Evolutionary conservation across 345 rosid species (phyloP).

Genomic region (Zanthoxylum bungeanum): DNA sequence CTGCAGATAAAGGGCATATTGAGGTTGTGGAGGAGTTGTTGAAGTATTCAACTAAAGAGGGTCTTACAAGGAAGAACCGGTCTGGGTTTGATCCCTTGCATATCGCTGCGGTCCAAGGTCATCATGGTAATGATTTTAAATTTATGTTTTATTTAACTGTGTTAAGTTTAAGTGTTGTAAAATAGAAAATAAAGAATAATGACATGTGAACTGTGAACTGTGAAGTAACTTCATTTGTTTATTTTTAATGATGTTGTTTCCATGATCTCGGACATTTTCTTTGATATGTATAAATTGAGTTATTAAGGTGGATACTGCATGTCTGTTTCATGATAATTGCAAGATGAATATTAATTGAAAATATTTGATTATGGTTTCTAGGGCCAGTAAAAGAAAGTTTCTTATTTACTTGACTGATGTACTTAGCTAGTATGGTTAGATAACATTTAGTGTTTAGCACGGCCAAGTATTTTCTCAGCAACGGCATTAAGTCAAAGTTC

Average conservation of each 20-base stretch:
- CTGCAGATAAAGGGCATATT: conserved; percentile 89
- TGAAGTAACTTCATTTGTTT: neutral
- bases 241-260: neutral
- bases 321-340: neutral
- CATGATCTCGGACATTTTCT: neutral
- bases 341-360: neutral
- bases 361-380: neutral
- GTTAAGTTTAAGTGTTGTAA: neutral
- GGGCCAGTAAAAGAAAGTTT: neutral
- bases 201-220: conserved; percentile 5
- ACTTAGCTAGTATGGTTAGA: neutral
- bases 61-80: conserved; percentile 69
- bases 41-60: conserved; percentile 75
- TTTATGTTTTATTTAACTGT: neutral
- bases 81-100: conserved; percentile 85
- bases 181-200: neutral
- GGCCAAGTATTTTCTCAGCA: neutral
- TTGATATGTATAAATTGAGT: neutral
- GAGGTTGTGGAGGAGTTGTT: conserved; percentile 84
- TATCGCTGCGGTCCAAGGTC: conserved; percentile 82
- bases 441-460: neutral
- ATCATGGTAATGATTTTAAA: conserved; percentile 57
- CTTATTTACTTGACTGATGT: neutral
- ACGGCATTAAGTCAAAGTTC: neutral
- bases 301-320: neutral